These are phyloP conservation scores for Ceratocystis cacaofunesta DNA, from an alignment of 2,329 filamentous ascomycete genomes.

Conservation along the genomic window DNA sequence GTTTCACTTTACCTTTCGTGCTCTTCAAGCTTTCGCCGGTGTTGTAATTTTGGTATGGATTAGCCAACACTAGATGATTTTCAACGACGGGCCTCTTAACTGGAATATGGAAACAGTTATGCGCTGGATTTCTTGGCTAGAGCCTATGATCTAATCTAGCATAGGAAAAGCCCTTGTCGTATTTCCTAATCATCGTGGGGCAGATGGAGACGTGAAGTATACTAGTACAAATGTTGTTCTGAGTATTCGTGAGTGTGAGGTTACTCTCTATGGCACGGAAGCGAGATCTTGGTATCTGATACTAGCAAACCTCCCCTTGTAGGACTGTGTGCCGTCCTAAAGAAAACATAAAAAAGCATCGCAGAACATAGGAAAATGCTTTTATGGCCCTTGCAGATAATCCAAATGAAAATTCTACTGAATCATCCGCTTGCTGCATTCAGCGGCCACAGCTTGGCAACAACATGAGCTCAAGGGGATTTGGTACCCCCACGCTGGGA, in stretches of 20 bases:
- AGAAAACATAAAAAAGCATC: background rate
- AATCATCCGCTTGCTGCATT: background rate
- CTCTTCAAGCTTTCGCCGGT: slow-evolving; percentile 39
- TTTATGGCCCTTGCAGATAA: slow-evolving; percentile 1
- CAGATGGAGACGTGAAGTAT: slow-evolving; percentile 50
- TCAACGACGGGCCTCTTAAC: slow-evolving; percentile 35
- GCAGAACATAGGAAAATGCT: background rate
- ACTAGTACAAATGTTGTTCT: slow-evolving; percentile 60
- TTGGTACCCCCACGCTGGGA: too few species aligned
- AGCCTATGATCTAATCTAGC: slow-evolving; percentile 43
- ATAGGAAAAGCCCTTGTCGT: slow-evolving; percentile 48
- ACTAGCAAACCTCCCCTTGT: slow-evolving; percentile 33
- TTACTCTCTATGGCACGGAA: slow-evolving; percentile 48
- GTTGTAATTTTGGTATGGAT: slow-evolving; percentile 57
- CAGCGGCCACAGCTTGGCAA: background rate
- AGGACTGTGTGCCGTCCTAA: slow-evolving; percentile 29
- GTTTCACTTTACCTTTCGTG: slow-evolving; percentile 33
- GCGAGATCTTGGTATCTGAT: slow-evolving; percentile 53
- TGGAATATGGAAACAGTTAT: slow-evolving; percentile 46
- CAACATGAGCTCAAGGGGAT: too few species aligned
- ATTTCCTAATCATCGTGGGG: slow-evolving; percentile 54
- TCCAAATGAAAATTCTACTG: too few species aligned
- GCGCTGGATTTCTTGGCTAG: slow-evolving; percentile 62
- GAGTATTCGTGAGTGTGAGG: slow-evolving; percentile 47
- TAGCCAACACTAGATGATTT: slow-evolving; percentile 52